phyloP scores from a whole-genome alignment of 148 eudicot genomes.

The Vaccinium macrocarpon region DNA sequence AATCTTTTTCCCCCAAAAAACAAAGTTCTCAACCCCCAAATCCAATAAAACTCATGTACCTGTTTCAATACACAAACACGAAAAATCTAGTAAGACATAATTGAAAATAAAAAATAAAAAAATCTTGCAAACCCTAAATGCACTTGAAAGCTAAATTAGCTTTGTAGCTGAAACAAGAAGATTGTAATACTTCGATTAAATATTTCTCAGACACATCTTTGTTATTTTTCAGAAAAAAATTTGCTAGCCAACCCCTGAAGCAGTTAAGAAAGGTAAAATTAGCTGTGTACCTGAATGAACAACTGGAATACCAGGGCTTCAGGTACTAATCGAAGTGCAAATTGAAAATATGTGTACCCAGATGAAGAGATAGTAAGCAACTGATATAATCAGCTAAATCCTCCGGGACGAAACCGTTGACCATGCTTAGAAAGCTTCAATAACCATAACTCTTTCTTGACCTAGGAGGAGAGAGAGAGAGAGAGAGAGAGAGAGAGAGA shows the following conservation, averaged over 20 bases:
- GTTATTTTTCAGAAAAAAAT: neutral
- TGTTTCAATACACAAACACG: neutral
- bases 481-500: neutral
- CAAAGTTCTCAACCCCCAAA: neutral
- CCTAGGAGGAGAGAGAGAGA: neutral
- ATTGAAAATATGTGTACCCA: too few species aligned
- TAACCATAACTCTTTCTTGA: neutral
- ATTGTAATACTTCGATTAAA: neutral
- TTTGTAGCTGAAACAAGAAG: neutral
- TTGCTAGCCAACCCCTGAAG: neutral
- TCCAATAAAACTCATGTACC: neutral
- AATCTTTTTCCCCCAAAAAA: neutral
- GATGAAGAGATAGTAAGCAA: neutral
- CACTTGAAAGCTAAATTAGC: neutral
- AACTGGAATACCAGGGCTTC: neutral
- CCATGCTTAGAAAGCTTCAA: neutral
- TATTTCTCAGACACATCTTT: neutral
- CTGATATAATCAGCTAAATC: neutral
- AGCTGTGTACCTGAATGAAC: conserved; percentile 4
- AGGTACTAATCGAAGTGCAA: neutral
- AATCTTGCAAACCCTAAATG: neutral
- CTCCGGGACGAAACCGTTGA: neutral
- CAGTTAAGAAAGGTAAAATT: neutral
- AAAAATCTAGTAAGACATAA: neutral
- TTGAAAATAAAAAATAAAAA: neutral